Conservation (phyloP, 1,284 basidiomycete genomes). For the Microbotryum violaceum region DNA sequence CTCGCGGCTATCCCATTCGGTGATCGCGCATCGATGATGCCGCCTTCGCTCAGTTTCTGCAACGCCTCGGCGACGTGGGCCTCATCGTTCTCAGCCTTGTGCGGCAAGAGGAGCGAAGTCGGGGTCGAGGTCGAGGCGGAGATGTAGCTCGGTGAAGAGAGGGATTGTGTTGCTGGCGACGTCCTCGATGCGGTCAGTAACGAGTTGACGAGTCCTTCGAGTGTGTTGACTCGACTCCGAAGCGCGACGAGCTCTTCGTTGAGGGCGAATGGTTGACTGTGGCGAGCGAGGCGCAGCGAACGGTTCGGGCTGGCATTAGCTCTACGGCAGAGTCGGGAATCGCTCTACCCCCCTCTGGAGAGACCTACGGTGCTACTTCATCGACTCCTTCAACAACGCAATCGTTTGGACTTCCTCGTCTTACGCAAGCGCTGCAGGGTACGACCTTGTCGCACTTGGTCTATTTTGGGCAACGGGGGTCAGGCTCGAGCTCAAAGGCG, state of each 20-base stretch:
- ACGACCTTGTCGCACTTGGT: constrained; percentile 8
- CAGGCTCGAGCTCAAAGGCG: too few species aligned
- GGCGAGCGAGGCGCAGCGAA: background rate
- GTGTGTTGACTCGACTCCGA: background rate
- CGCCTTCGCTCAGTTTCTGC: constrained; percentile 2
- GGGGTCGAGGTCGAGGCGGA: too few species aligned
- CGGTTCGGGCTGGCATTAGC: background rate
- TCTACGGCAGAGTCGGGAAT: background rate
- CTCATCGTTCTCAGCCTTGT: background rate
- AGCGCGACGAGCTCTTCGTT: constrained; percentile 6
- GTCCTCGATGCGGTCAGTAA: background rate
- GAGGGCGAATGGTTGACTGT: constrained; percentile 2
- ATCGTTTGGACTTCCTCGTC: background rate
- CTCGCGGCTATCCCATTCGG: too few species aligned
- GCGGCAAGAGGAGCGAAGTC: too few species aligned
- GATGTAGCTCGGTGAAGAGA: background rate
- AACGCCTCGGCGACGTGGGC: constrained; percentile 3
- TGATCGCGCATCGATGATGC: background rate
- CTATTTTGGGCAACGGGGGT: too few species aligned
- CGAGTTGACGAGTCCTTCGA: background rate
- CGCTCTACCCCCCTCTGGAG: background rate
- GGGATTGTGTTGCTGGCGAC: background rate
- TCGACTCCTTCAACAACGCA: constrained; percentile 1
- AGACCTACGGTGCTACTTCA: background rate
- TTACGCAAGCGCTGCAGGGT: background rate